phyloP scores from a whole-genome alignment of 169 alveolate species.

The Theileria annulata region DNA sequence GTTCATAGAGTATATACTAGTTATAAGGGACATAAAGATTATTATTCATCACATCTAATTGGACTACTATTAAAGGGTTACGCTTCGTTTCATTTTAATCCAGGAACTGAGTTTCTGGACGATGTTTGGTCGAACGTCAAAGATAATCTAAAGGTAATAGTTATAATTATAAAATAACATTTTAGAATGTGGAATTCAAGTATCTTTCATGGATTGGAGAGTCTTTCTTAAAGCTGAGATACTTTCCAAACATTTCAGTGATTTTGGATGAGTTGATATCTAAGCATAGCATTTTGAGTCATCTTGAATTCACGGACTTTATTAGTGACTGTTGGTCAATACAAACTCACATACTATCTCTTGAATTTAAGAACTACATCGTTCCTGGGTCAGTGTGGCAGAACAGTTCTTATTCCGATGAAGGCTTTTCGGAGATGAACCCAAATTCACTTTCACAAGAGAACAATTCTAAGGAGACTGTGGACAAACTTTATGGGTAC shows the following conservation, averaged over 20 bases:
- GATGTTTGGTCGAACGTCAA: conserved; percentile 62
- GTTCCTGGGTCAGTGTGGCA: conserved; percentile 27
- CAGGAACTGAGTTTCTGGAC: conserved; percentile 57
- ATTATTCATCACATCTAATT: conserved; percentile 66
- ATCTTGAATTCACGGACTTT: conserved; percentile 75
- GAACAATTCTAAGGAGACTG: conserved; percentile 25
- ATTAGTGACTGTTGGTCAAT: conserved; percentile 69
- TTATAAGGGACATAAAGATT: conserved; percentile 63
- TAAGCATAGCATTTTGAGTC: conserved; percentile 64
- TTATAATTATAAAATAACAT: background rate
- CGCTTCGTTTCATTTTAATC: conserved; percentile 68
- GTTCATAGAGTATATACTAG: conserved; percentile 56
- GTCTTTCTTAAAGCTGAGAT: conserved; percentile 67
- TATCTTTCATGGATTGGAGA: conserved; percentile 77
- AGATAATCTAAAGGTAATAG: conserved; percentile 57
- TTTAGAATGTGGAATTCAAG: conserved; percentile 70
- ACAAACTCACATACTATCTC: conserved; percentile 68
- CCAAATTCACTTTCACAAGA: conserved; percentile 10
- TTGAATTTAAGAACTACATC: conserved; percentile 8
- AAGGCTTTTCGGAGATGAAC: conserved; percentile 1
- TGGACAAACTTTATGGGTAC: conserved; percentile 57
- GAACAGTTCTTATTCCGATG: background rate
- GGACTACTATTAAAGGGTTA: conserved; percentile 76
- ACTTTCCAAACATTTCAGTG: conserved; percentile 61
- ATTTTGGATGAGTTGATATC: conserved; percentile 70